These are phyloP conservation scores for Botrytis sinoallii DNA, from an alignment of 2,329 filamentous ascomycete species.

Conservation along the genomic window DNA sequence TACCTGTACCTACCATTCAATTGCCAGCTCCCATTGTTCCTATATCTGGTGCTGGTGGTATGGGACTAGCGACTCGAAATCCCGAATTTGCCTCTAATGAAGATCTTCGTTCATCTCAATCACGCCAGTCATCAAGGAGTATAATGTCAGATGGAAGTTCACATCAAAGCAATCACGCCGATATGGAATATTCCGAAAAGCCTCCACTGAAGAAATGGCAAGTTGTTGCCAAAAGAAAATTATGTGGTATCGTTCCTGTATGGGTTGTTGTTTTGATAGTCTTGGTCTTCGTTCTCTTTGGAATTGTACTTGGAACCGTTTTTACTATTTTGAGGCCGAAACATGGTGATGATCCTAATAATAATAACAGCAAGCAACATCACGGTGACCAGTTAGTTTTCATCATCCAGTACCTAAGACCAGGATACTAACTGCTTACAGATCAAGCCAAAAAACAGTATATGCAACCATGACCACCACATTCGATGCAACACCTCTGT, in stretches of 20 bases:
- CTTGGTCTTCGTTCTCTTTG: constrained; percentile 54
- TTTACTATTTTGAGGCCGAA: constrained; percentile 31
- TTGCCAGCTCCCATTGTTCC: constrained; percentile 21
- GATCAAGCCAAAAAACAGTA: constrained; percentile 6
- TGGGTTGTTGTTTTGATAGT: constrained; percentile 57
- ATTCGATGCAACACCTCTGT: constrained; percentile 51
- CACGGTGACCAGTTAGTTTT: constrained; percentile 27
- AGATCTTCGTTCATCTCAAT: constrained; percentile 49
- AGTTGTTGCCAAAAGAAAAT: constrained; percentile 49
- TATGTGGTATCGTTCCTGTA: constrained; percentile 58
- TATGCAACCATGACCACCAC: constrained; percentile 40
- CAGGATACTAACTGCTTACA: neutral
- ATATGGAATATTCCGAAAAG: constrained; percentile 48
- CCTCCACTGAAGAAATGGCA: constrained; percentile 50
- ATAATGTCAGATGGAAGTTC: constrained; percentile 50
- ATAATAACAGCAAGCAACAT: constrained; percentile 7
- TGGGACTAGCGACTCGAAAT: constrained; percentile 58
- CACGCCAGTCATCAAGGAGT: constrained; percentile 52
- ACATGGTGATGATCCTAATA: constrained; percentile 21
- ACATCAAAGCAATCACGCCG: constrained; percentile 53
- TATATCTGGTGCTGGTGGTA: constrained; percentile 53
- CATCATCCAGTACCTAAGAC: neutral
- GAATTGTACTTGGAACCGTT: constrained; percentile 52
- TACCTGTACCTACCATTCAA: constrained; percentile 26
- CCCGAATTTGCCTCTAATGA: constrained; percentile 61